Evolutionary conservation across 176 grass and related monocot species (phyloP), one percentile per base, ranked within the genome.

Genomic region (Rhynchospora breviuscula): DNA sequence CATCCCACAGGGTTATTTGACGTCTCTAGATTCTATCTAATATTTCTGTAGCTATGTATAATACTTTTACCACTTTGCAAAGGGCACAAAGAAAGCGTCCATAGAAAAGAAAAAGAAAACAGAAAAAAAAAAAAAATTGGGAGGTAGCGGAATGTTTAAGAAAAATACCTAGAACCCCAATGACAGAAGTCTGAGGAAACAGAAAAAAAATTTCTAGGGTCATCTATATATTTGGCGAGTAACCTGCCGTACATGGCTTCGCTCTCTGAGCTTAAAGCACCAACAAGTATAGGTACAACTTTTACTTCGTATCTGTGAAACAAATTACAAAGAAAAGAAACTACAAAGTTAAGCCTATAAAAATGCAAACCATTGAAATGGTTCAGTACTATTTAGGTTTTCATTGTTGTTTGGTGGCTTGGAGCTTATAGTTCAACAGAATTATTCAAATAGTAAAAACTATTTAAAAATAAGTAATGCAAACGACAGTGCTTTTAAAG

Each of bases 141-240:
- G 43, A 84, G 7, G 21, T 5, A 79, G 2, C 10, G 70, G 53
- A 91, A 59, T 40, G 21, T 15, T 84, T 85, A 85, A 22, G 45
- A 64, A 1, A 44, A 70, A 51, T 93, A 95, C 95, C 91, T 85
- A 65, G 95, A 89, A 85, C 96, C 93, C 96, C 96, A 99, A 59
- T 99, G 96, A 79, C 96, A 99, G 53, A 99, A 99, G 52, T 99
- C 96, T 21, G 96, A 95, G 10, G 96, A 99, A 23, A 99, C 81
- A 62, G 89, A 95, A 84, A 98, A 98, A 59, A 99, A 99, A 61
- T 99, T 99, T 70, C 81, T 88, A 19, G 96, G 93, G 83, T 99
- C 91, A 29, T 99, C 93, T 14, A 99, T 81, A 82, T 99, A 95
- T 76, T 93, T 91, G 59, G 91, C 84, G 48, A 99, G 96, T 77